Base-by-base conservation (phyloP, 257 asterid genomes). In the Apocynum venetum region DNA sequence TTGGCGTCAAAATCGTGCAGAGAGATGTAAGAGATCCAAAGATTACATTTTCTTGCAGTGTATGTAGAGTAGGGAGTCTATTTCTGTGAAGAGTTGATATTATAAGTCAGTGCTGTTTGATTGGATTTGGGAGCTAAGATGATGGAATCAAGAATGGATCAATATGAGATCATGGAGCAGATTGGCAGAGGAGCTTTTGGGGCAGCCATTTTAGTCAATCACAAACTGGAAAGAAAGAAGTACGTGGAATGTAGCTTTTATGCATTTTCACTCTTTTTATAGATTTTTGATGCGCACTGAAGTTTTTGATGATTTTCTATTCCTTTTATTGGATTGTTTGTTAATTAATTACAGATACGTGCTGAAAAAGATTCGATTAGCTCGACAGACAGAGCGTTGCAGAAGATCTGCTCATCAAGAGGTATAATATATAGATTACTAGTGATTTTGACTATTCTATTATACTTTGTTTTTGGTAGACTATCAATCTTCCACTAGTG, bases 101-200 rank as follows among this genome's bases (percentile, higher is more conserved):
- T 55, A 35, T 20, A 44, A 41, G 11, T 61, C 13, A 75, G 48
- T 41, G 8, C 4, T 20, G 40, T 44, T 44, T 60, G 9, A 25
- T 43, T 80, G 43, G 67, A 31, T 76, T 80, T 71, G 68, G 61
- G 77, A 2, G 72, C 59, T 73, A 80, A 76, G 17, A 73, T 55
- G 82, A 88, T 89, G 97, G 99, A 91, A 79, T 96, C 99, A 48
- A 91, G 85, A 86, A 92, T 93, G 98, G 99, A 93, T 76, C 98
- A 93, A 84, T 96, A 96, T 79, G 98, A 96, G 95, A 89, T 93
- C 90, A 96, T 96, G 98, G 99, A 96, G 93, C 99, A 96, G 90
- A 93, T 96, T 84, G 98, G 98, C 10, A 96, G 98, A 80, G 99
- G 99, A 49, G 99, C 99, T 83, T 96, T 96, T 86, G 99, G 98